Evolutionary conservation across 2,329 filamentous ascomycete genomes (phyloP).

Genomic region (Xylariaceae sp.): DNA sequence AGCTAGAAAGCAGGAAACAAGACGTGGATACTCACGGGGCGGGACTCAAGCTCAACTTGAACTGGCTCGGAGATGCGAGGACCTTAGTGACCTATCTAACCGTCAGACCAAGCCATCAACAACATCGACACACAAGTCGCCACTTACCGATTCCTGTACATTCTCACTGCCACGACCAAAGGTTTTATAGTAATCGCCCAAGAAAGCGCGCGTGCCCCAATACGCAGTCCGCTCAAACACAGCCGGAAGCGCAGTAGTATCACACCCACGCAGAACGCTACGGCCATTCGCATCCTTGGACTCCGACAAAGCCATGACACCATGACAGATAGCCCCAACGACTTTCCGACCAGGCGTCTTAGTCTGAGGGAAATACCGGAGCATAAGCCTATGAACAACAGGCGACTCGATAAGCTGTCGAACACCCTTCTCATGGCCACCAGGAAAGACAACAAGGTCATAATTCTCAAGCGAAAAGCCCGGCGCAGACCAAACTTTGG

Average conservation of each 20-base stretch:
- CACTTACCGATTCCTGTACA: conserved; percentile 44
- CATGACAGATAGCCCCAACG: conserved; percentile 50
- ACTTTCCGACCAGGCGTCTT: conserved; percentile 42
- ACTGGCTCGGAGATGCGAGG: conserved; percentile 42
- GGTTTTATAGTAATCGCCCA: conserved; percentile 56
- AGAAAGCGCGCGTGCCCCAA: conserved; percentile 44
- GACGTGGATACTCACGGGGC: conserved; percentile 37
- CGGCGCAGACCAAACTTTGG: conserved; percentile 43
- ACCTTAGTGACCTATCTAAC: conserved; percentile 39
- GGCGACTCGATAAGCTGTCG: conserved; percentile 48
- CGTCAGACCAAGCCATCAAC: conserved; percentile 8
- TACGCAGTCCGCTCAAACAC: conserved; percentile 48
- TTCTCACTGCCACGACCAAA: conserved; percentile 48
- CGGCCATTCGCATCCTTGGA: conserved; percentile 39
- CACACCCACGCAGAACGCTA: conserved; percentile 45
- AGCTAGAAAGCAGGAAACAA: neutral
- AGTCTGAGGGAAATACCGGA: conserved; percentile 46
- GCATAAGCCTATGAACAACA: conserved; percentile 42
- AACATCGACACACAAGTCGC: neutral
- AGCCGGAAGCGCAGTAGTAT: conserved; percentile 47
- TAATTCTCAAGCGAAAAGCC: conserved; percentile 43
- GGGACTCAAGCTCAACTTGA: conserved; percentile 41
- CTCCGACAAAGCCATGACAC: conserved; percentile 47
- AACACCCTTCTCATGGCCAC: conserved; percentile 51
- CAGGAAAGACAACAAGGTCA: conserved; percentile 48